Evolutionary conservation across 768 basidiomycete genomes (phyloP), one percentile per base, ranked within the genome.

Genomic region (Macrocybe gigantea): DNA sequence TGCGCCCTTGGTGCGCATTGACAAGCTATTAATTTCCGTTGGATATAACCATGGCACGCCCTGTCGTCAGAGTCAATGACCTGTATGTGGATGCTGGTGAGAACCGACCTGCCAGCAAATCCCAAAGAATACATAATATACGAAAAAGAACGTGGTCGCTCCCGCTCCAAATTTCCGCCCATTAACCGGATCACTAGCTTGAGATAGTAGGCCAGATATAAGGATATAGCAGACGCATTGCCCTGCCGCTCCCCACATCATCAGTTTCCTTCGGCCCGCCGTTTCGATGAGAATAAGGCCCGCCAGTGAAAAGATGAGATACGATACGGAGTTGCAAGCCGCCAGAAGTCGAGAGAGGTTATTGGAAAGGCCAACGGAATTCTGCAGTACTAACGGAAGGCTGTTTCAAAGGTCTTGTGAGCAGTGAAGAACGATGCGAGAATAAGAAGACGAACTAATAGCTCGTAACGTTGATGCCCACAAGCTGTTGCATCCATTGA

Each of bases 231-330:
- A 78, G 39, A 74, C 52, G 48, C 68, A 71, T 57, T 75, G 75
- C 29, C 74, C 74, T 3, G 70, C 71, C 8, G 76, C 76, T 34
- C 75, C 75, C 68, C 70, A 77, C 66, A 78, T 75, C 73, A 78
- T 74, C 29, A 78, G 57, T 51, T 73, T 74, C 30, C 75, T 66
- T 33, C 76, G 64, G 4, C 76, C 76, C 0, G 70, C 72, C 38
- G 62, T 71, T 49, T 78, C 76, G 49, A 77, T 76, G 32, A 77
- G 63, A 13, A 69, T 49, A 31, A 77, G 58, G 2, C 75, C 74
- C 2, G 61, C 56, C 55, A 77, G 76, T 2, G 75, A 71, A 53
- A 77, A 76, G 11, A 70, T 11, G 30, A 78, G 67, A 55, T 77
- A 78, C 1, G 73, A 74, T 32, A 75, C 65, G 15, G 75, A 76